phyloP scores from a whole-genome alignment of 805 yeast species.

The Ogataea pilisensis region DNA sequence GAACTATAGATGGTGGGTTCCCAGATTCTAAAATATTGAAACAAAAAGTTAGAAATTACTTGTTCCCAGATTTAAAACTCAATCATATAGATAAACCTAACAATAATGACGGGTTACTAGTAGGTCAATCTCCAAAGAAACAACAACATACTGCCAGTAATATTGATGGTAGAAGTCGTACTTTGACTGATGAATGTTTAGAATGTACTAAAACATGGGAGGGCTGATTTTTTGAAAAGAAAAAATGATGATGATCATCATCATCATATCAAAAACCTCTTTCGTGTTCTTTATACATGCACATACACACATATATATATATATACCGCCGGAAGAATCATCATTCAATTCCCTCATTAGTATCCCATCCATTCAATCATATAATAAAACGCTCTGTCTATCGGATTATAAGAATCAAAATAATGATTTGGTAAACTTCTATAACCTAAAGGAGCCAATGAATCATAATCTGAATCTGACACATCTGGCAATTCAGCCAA shows the following conservation, averaged over 20 bases:
- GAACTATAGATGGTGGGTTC: constrained; percentile 64
- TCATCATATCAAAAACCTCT: too few species aligned
- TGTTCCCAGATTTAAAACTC: constrained; percentile 50
- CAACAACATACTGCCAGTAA: neutral
- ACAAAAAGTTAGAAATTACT: constrained; percentile 53
- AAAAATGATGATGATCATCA: too few species aligned
- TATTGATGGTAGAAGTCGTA: neutral
- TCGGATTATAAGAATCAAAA: constrained; percentile 13
- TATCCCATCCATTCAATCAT: constrained; percentile 13
- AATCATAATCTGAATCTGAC: constrained; percentile 10
- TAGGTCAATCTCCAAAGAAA: constrained; percentile 5
- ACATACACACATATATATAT: too few species aligned
- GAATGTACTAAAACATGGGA: constrained; percentile 31
- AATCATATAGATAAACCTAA: constrained; percentile 59
- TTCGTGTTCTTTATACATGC: too few species aligned
- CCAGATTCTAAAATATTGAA: constrained; percentile 83
- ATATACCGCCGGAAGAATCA: too few species aligned
- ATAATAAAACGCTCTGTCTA: constrained; percentile 10
- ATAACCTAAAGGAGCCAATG: constrained; percentile 16
- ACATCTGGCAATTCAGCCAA: constrained; percentile 14
- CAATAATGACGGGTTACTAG: constrained; percentile 19
- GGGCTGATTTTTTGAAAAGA: too few species aligned
- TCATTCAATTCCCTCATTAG: too few species aligned
- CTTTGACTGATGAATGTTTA: constrained; percentile 24
- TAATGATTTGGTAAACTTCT: constrained; percentile 13